Percentiles rank a stretch among this genome's conserved stretches.
These are phyloP conservation scores for Sugiyamaella valdiviana DNA, from an alignment of 805 yeast species.

Conservation along the genomic window DNA sequence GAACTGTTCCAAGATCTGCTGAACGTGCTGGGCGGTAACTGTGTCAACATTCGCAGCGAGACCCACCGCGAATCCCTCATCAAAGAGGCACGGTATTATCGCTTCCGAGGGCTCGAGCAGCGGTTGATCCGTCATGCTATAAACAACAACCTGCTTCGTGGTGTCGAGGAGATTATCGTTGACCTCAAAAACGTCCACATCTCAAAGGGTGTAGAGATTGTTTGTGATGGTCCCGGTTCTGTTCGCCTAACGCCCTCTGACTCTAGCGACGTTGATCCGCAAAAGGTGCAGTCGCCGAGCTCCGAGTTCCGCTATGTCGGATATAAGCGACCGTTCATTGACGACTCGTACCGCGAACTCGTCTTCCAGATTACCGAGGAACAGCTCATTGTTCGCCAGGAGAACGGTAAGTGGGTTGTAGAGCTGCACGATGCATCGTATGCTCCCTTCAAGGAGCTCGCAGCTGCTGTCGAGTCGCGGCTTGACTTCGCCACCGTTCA, in stretches of 20 bases:
- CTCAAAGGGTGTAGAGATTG: constrained; percentile 8
- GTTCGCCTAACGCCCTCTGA: neutral
- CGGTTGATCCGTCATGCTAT: constrained; percentile 49
- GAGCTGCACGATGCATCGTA: neutral
- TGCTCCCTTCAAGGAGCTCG: neutral
- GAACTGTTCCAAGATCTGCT: constrained; percentile 50
- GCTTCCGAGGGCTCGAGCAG: constrained; percentile 72
- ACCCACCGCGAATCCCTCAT: constrained; percentile 51
- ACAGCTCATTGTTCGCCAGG: neutral
- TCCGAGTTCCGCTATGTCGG: constrained; percentile 1
- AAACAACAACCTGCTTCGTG: constrained; percentile 45
- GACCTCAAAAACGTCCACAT: constrained; percentile 40
- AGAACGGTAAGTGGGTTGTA: neutral
- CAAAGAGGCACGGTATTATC: constrained; percentile 69
- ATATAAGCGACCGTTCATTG: constrained; percentile 46
- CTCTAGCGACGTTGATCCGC: neutral
- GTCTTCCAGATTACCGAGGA: constrained; percentile 34
- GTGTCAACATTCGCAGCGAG: constrained; percentile 41
- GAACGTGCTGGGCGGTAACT: constrained; percentile 49
- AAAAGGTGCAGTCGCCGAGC: neutral
- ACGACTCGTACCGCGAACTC: constrained; percentile 34
- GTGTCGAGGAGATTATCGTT: constrained; percentile 52
- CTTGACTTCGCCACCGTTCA: neutral
- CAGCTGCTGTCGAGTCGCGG: neutral
- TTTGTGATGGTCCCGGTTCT: neutral